Evolutionary conservation across 2,329 filamentous ascomycete genomes (phyloP).

Genomic region (Trichoderma aggressivum): DNA sequence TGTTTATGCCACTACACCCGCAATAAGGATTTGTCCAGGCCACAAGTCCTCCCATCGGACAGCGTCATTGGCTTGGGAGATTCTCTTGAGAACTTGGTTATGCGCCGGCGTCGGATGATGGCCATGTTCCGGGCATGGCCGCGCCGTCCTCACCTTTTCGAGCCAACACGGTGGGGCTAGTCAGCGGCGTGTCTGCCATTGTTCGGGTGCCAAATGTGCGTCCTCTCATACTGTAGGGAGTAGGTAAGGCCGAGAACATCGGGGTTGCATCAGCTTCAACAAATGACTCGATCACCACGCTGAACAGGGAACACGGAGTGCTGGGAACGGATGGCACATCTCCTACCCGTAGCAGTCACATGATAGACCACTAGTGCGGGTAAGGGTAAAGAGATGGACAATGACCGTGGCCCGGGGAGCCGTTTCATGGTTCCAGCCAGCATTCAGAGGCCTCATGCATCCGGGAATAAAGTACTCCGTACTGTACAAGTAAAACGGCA

Average conservation of each 20-base stretch:
- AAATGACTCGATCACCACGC: background rate
- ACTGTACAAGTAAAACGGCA: background rate
- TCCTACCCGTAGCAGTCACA: background rate
- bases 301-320: background rate
- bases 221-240: background rate
- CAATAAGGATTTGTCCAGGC: background rate
- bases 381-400: background rate
- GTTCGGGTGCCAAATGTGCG: background rate
- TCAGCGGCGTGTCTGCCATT: background rate
- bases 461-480: background rate
- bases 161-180: slow-evolving; percentile 2
- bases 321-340: background rate
- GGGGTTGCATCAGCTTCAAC: background rate
- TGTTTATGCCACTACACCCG: background rate
- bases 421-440: background rate
- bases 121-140: background rate
- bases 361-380: background rate
- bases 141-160: background rate
- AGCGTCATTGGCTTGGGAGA: background rate
- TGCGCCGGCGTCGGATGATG: slow-evolving; percentile 16
- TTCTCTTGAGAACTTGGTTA: background rate
- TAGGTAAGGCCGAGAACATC: background rate
- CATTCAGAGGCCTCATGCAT: background rate
- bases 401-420: background rate
- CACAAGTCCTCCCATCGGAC: background rate